phyloP scores from a whole-genome alignment of 306 rosid genomes.

The Inga laurina region DNA sequence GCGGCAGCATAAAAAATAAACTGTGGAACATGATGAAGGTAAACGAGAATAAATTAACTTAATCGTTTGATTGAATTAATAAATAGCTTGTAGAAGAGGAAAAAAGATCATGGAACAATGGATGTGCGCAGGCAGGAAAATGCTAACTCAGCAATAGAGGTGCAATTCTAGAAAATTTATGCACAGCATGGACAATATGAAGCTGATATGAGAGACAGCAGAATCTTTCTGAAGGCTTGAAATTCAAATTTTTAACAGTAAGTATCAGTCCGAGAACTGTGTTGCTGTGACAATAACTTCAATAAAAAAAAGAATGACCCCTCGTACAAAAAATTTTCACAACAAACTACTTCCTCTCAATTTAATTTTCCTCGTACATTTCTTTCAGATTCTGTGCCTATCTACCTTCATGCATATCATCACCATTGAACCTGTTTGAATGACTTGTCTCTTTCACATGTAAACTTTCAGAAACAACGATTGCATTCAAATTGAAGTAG shows the following conservation, averaged over 20 bases:
- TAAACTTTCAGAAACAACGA: conserved; percentile 1
- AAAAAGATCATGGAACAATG: not conserved
- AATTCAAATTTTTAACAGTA: not conserved
- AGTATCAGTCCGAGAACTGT: not conserved
- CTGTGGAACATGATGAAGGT: conserved; percentile 41
- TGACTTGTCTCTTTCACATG: not conserved
- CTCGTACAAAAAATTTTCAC: not conserved
- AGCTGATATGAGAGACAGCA: not conserved
- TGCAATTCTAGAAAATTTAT: not conserved
- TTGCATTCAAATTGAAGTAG: not conserved
- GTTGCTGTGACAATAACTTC: not conserved
- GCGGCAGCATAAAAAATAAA: conserved; percentile 65
- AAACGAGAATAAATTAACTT: conserved; percentile 20
- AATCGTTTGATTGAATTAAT: not conserved
- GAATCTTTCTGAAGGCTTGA: not conserved
- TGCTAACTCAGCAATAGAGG: not conserved
- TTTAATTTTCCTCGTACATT: not conserved
- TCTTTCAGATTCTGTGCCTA: not conserved
- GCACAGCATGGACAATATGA: not conserved
- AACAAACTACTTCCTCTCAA: not conserved
- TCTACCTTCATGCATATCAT: not conserved
- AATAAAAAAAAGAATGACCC: not conserved
- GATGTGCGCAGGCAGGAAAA: conserved; percentile 8
- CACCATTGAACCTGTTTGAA: not conserved
- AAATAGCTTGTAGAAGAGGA: not conserved